phyloP scores from a whole-genome alignment of 805 yeast genomes.

The Saturnispora bothae region DNA sequence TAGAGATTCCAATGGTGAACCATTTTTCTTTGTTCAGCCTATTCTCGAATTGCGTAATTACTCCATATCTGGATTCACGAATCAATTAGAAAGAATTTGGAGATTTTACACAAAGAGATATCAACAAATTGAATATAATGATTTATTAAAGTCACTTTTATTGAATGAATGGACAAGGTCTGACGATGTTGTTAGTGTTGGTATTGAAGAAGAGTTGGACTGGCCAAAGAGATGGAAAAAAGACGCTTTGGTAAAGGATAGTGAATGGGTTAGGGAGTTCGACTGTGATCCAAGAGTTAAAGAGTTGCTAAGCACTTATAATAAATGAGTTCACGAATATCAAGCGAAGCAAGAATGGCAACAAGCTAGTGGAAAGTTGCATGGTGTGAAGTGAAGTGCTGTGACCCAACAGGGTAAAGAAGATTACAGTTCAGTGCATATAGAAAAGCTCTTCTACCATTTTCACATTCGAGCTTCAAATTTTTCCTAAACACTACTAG shows the following conservation, averaged over 20 bases:
- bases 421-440: too few relatives aligned
- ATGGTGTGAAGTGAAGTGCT: too few relatives aligned
- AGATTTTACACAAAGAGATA: slow-evolving; percentile 67
- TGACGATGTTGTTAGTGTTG: slow-evolving; percentile 32
- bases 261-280: slow-evolving; percentile 84
- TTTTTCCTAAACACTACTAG: too few relatives aligned
- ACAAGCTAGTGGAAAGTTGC: too few relatives aligned
- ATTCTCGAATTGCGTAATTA: slow-evolving; percentile 66
- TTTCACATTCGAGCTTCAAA: too few relatives aligned
- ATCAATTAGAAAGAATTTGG: slow-evolving; percentile 64
- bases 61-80: slow-evolving; percentile 67
- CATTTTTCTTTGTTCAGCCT: slow-evolving; percentile 68
- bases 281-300: slow-evolving; percentile 59
- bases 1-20: slow-evolving; percentile 30
- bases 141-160: slow-evolving; percentile 19
- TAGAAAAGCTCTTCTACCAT: too few relatives aligned
- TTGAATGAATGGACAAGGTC: slow-evolving; percentile 45
- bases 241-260: slow-evolving; percentile 56
- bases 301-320: slow-evolving; percentile 39
- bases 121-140: slow-evolving; percentile 28
- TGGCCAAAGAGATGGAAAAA: slow-evolving; percentile 87
- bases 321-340: slow-evolving; percentile 1
- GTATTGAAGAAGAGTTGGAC: slow-evolving; percentile 59
- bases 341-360: neutral
- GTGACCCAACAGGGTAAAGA: too few relatives aligned